A percentile compares a stretch with the other conserved stretches of the same genome.
Evolutionary conservation across 2,329 filamentous ascomycete genomes (phyloP).

Genomic region (Neofusicoccum parvum): DNA sequence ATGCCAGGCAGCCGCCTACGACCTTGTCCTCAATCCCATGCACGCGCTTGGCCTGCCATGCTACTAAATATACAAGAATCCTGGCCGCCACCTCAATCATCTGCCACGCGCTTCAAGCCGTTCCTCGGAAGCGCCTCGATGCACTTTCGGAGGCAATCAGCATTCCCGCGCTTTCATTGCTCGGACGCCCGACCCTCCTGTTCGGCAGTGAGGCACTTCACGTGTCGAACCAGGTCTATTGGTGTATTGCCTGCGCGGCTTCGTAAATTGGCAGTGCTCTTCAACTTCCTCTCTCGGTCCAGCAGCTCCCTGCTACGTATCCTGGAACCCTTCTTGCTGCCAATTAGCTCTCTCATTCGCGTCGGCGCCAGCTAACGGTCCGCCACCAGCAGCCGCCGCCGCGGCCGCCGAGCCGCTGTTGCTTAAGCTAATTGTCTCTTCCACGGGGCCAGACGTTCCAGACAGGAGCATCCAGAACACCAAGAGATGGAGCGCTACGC

Average conservation of each 20-base stretch:
- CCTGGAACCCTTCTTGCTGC: constrained; percentile 40
- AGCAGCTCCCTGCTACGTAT: constrained; percentile 22
- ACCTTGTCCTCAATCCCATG: not conserved
- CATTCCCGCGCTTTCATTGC: not conserved
- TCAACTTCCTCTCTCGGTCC: constrained; percentile 3
- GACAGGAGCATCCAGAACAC: constrained; percentile 87
- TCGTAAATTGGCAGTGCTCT: constrained; percentile 10
- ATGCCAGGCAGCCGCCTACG: not conserved
- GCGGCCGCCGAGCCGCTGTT: constrained; percentile 27
- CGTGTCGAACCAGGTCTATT: not conserved
- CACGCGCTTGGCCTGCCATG: not conserved
- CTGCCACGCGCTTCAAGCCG: not conserved
- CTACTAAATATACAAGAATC: constrained; percentile 12
- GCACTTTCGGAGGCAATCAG: not conserved
- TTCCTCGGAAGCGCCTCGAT: not conserved
- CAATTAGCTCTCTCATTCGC: constrained; percentile 33
- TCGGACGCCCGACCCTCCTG: not conserved
- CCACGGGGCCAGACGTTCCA: constrained; percentile 70
- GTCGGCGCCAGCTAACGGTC: constrained; percentile 28
- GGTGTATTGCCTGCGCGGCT: constrained; percentile 11
- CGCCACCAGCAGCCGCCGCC: constrained; percentile 34
- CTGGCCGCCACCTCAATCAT: not conserved
- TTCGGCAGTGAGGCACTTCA: constrained; percentile 13
- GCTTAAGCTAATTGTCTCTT: constrained; percentile 51
- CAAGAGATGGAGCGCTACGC: constrained; percentile 81